Evolutionary conservation across 176 grass and related monocot genomes (phyloP).

Genomic region (Aegilops longissima): DNA sequence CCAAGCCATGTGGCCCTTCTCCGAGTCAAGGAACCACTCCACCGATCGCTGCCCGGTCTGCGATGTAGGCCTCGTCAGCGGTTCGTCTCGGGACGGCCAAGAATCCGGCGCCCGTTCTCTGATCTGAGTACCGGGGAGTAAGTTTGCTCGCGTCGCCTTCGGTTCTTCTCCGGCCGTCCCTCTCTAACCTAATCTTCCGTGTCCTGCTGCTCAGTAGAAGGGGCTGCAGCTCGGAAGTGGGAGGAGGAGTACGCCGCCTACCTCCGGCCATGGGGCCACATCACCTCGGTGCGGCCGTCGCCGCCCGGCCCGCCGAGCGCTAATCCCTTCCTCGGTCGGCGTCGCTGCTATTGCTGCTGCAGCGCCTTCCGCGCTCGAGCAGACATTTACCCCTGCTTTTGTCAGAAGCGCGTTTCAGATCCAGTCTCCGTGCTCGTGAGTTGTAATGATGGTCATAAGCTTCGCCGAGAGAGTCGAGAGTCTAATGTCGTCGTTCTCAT

Average conservation of each 20-base stretch:
- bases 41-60: background rate
- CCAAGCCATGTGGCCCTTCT: background rate
- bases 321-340: background rate
- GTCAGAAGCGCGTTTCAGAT: background rate
- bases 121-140: background rate
- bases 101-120: background rate
- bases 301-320: background rate
- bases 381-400: background rate
- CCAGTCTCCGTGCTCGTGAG: background rate
- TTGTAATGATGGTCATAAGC: background rate
- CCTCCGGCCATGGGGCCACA: background rate
- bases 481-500: background rate
- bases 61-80: background rate
- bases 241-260: background rate
- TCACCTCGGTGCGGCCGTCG: background rate
- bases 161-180: background rate
- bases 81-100: conserved; percentile 8
- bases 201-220: background rate
- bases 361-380: background rate
- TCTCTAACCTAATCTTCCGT: background rate
- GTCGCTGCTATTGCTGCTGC: background rate
- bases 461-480: background rate
- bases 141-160: background rate
- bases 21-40: background rate
- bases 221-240: background rate